phyloP scores from a whole-genome alignment of 371 early-diverging fungal genomes.

The Parasitella parasitica region DNA sequence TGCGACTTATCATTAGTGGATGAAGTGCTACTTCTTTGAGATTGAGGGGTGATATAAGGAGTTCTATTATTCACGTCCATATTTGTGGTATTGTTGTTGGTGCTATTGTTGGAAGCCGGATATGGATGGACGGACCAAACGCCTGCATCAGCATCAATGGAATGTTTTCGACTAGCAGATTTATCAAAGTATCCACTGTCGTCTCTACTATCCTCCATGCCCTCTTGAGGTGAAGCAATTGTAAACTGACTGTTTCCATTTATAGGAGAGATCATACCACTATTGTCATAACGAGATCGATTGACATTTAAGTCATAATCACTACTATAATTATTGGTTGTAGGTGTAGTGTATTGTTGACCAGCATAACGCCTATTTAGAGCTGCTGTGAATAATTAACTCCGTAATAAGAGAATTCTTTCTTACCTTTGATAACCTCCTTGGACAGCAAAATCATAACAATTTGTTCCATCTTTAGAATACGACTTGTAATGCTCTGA shows the following conservation, averaged over 20 bases:
- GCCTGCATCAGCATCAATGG: slow-evolving; percentile 13
- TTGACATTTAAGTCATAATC: slow-evolving; percentile 6
- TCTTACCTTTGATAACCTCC: slow-evolving; percentile 19
- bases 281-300: slow-evolving; percentile 4
- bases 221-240: slow-evolving; percentile 10
- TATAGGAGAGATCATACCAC: slow-evolving; percentile 1
- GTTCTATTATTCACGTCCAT: slow-evolving; percentile 11
- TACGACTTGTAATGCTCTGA: slow-evolving; percentile 22
- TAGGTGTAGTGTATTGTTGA: background rate
- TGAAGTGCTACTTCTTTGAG: slow-evolving; percentile 19
- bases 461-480: slow-evolving; percentile 24
- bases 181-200: slow-evolving; percentile 11
- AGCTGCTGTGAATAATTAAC: background rate
- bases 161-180: slow-evolving; percentile 11
- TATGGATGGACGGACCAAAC: slow-evolving; percentile 4
- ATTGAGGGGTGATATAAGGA: slow-evolving; percentile 5
- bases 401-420: background rate
- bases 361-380: background rate
- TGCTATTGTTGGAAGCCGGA: background rate
- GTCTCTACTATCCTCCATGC: slow-evolving; percentile 10
- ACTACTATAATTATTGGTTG: background rate
- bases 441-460: slow-evolving; percentile 22
- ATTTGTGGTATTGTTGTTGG: background rate
- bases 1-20: slow-evolving; percentile 13
- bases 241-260: slow-evolving; percentile 3